Evolutionary conservation across 176 grass and related monocot genomes (phyloP).

Genomic region (Musa troglodytarum): DNA sequence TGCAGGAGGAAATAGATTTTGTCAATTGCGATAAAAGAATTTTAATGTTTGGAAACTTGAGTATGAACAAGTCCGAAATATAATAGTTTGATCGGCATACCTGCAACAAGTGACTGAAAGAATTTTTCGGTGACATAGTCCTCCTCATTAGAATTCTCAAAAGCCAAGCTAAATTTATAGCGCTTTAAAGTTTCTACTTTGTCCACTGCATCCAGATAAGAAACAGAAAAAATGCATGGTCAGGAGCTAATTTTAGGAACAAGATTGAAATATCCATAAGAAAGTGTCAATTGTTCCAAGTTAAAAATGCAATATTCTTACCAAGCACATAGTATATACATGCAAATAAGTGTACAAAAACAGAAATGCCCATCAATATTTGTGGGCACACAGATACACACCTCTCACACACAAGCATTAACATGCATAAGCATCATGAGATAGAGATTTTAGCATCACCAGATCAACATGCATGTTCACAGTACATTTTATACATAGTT

Average conservation of each 20-base stretch:
- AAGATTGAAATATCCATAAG: not conserved
- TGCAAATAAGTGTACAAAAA: no score
- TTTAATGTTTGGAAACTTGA: no score
- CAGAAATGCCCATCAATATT: not conserved
- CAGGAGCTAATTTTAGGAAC: not conserved
- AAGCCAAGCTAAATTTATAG: conserved; percentile 97
- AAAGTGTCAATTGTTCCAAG: not conserved
- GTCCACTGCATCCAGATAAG: conserved; percentile 52
- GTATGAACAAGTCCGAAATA: not conserved
- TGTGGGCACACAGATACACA: no score
- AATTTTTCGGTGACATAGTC: conserved; percentile 94
- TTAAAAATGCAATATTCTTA: conserved; percentile 9
- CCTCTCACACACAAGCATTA: not conserved
- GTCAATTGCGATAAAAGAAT: no score
- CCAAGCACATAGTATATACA: not conserved
- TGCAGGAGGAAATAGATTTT: no score
- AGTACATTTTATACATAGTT: no score
- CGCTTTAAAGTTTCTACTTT: conserved; percentile 71
- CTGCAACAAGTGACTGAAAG: conserved; percentile 89
- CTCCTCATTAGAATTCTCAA: conserved; percentile 97
- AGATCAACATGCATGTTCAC: no score
- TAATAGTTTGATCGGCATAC: conserved; percentile 21
- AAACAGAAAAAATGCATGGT: conserved; percentile 13
- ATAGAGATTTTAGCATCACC: not conserved
- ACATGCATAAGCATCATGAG: not conserved